A percentile compares a stretch with the other conserved stretches of the same genome.
phyloP scores from a whole-genome alignment of 306 rosid species.

The Astragalus glycyphyllos region DNA sequence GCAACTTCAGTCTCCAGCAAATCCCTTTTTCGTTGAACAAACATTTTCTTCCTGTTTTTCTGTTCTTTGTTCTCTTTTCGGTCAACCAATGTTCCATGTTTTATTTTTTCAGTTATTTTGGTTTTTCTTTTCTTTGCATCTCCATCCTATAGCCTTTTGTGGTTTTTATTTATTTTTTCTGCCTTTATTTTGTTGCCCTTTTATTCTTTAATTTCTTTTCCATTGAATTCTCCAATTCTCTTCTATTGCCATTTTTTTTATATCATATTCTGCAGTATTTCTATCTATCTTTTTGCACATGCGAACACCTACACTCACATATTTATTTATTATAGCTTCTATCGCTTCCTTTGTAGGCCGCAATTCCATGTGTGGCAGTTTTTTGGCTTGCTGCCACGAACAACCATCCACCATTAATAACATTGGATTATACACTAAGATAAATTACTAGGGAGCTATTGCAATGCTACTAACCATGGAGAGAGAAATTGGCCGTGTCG shows the following conservation, averaged over 20 bases:
- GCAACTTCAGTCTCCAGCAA: background rate
- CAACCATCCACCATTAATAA: too few relatives aligned
- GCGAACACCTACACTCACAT: too few relatives aligned
- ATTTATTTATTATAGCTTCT: too few relatives aligned
- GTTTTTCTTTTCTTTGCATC: background rate
- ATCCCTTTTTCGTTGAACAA: background rate
- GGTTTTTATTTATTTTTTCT: background rate
- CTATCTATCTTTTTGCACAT: too few relatives aligned
- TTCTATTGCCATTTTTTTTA: background rate
- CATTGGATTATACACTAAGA: background rate
- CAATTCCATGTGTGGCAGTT: too few relatives aligned
- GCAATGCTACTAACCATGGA: background rate
- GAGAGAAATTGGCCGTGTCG: background rate
- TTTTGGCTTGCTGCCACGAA: too few relatives aligned
- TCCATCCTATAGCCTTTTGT: background rate
- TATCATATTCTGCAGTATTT: too few relatives aligned
- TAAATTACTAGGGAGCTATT: background rate
- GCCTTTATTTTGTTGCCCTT: background rate
- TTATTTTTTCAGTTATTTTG: background rate
- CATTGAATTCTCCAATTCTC: background rate
- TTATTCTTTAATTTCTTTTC: background rate
- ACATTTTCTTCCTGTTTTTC: background rate
- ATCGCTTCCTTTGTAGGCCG: too few relatives aligned
- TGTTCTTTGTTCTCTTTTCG: background rate
- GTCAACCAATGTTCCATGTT: background rate